phyloP scores from a whole-genome alignment of 495 filamentous ascomycete genomes.

The Trichoderma asperelloides region DNA sequence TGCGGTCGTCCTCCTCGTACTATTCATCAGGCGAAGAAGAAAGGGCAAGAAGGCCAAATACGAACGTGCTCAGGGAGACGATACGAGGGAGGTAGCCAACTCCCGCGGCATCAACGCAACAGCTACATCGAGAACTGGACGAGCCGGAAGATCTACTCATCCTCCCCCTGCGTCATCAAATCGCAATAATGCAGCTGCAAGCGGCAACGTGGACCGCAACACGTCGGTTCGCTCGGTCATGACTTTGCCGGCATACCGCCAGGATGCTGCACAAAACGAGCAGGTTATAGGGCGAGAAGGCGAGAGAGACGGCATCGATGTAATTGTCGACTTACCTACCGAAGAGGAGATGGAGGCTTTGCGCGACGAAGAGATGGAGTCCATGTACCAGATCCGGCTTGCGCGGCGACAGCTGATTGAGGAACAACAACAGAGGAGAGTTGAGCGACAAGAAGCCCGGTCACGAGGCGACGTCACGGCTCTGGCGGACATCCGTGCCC shows the following conservation, averaged over 20 bases:
- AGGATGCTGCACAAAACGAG: conserved; percentile 61
- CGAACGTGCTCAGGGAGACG: not conserved
- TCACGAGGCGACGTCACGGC: conserved; percentile 55
- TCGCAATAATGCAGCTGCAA: conserved; percentile 9
- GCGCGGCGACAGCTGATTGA: conserved; percentile 65
- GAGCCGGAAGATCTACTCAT: not conserved
- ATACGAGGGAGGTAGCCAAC: not conserved
- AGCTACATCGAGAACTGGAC: not conserved
- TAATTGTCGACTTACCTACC: conserved; percentile 61
- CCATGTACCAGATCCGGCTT: conserved; percentile 79
- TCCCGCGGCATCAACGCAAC: not conserved
- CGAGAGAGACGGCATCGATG: conserved; percentile 84
- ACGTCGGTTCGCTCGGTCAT: conserved; percentile 85
- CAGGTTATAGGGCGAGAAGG: conserved; percentile 85
- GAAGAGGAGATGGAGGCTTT: conserved; percentile 58
- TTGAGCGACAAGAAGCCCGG: conserved; percentile 57
- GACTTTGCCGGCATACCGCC: conserved; percentile 74
- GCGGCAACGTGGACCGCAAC: conserved; percentile 61
- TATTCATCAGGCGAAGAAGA: not conserved
- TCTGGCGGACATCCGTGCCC: conserved; percentile 48
- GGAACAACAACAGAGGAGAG: conserved; percentile 66
- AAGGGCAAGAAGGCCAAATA: not conserved
- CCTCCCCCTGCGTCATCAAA: not conserved
- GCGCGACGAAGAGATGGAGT: conserved; percentile 88
- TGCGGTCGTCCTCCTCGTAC: not conserved